Evolutionary conservation across 306 rosid genomes (phyloP).

Genomic region (Medicago arabica): DNA sequence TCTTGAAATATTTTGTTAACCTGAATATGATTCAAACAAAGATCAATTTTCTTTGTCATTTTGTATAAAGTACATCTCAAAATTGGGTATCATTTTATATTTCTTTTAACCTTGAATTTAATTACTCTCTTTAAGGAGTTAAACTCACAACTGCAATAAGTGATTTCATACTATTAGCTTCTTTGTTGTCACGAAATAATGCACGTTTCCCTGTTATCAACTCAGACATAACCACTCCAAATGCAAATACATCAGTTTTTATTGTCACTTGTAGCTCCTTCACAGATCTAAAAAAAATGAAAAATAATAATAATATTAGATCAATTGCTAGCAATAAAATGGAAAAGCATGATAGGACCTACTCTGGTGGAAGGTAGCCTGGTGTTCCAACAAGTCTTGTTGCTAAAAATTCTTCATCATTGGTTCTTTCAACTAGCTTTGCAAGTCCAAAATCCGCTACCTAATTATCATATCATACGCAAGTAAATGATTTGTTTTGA

Average conservation of each 20-base stretch:
- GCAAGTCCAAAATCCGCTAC: slow-evolving; percentile 92
- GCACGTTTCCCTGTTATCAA: slow-evolving; percentile 82
- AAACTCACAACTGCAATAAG: slow-evolving; percentile 65
- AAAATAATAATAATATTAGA: slow-evolving; percentile 23
- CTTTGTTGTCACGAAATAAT: slow-evolving; percentile 62
- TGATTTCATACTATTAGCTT: slow-evolving; percentile 64
- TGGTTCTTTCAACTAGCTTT: slow-evolving; percentile 73
- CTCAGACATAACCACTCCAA: slow-evolving; percentile 85
- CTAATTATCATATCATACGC: slow-evolving; percentile 39
- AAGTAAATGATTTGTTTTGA: slow-evolving; percentile 16
- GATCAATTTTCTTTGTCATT: neutral
- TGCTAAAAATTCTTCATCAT: slow-evolving; percentile 68
- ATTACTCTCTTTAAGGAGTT: neutral
- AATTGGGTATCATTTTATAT: neutral
- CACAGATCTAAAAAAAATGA: slow-evolving; percentile 56
- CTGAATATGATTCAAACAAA: slow-evolving; percentile 49
- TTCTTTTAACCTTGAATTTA: slow-evolving; percentile 11
- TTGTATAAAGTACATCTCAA: too few species aligned
- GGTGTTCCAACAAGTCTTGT: slow-evolving; percentile 94
- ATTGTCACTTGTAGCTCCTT: slow-evolving; percentile 87
- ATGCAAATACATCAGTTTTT: slow-evolving; percentile 88
- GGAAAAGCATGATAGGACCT: slow-evolving; percentile 25
- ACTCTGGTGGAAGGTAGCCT: slow-evolving; percentile 98
- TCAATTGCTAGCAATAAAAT: neutral
- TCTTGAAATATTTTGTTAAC: slow-evolving; percentile 62